Evolutionary conservation across 1,284 basidiomycete genomes (phyloP), one percentile per base, ranked within the genome.

Genomic region (Wallemia ichthyophaga): DNA sequence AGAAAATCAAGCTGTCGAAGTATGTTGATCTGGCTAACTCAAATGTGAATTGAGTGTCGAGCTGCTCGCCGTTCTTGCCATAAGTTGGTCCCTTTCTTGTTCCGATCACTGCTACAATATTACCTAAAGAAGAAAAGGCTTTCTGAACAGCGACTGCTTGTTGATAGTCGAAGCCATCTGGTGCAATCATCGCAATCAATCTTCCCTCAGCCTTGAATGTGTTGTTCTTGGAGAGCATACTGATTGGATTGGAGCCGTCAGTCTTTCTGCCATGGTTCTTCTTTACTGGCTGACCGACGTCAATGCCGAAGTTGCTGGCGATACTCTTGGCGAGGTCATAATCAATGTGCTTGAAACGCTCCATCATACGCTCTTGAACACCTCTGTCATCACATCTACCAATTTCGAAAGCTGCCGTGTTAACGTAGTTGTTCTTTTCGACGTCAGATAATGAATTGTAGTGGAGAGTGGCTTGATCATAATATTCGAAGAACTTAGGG

Each of bases 11-110:
- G 0, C 82, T 81, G 67, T 87, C 85, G 64, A 84, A 88, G 67
- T 82, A 66, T 0, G 83, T 86, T 55, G 82, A 83, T 56, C 83
- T 74, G 66, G 80, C 80, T 9, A 80, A 79, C 66, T 86, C 81
- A 61, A 76, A 80, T 61, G 81, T 79, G 67, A 83, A 80, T 64
- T 84, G 78, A 0, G 79, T 76, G 59, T 69, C 66, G 56, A 79
- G 64, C 2, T 70, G 73, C n/a, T 48, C 13, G n/a, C 37, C 55
- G 65, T 63, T 5, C 66, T 68, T 2, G 62, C 64, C 0, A 71
- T 71, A 15, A 66, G 63, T n/a, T 62, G 67, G 58, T 68, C 80
- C 80, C 53, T 81, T 77, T 48, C 77, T 75, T 1, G 79, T 77
- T 0, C 80, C 82, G 62, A 87, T 78, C 61, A 85, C 66, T 69